phyloP scores from a whole-genome alignment of 192 early-diverging fungal species.

The Phycomyces blakesleeanus region DNA sequence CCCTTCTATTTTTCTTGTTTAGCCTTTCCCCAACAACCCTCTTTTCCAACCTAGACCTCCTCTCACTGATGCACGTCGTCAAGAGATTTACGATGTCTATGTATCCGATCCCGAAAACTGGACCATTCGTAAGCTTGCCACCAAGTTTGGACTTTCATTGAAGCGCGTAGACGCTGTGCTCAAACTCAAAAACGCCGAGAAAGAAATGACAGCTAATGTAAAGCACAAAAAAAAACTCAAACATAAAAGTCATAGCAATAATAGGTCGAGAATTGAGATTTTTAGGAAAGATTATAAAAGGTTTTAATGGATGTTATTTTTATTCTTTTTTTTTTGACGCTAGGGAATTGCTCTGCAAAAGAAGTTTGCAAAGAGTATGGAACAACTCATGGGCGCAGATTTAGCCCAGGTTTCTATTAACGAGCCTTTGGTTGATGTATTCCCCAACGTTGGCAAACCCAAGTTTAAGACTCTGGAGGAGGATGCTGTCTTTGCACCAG shows the following conservation, averaged over 20 bases:
- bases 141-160: slow-evolving; percentile 69
- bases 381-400: slow-evolving; percentile 68
- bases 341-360: slow-evolving; percentile 58
- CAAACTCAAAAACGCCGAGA: slow-evolving; percentile 77
- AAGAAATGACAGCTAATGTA: slow-evolving; percentile 67
- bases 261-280: too few species aligned
- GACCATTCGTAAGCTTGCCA: slow-evolving; percentile 71
- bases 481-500: slow-evolving; percentile 62
- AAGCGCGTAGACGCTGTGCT: slow-evolving; percentile 89
- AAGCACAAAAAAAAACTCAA: neutral
- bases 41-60: slow-evolving; percentile 77
- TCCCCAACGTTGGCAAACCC: slow-evolving; percentile 63
- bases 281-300: too few species aligned
- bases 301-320: too few species aligned
- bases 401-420: slow-evolving; percentile 22
- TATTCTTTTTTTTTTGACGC: neutral
- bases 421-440: slow-evolving; percentile 56
- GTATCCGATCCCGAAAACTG: slow-evolving; percentile 47
- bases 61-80: slow-evolving; percentile 59
- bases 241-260: too few species aligned
- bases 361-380: slow-evolving; percentile 79
- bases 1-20: slow-evolving; percentile 12
- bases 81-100: slow-evolving; percentile 72
- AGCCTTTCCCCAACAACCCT: slow-evolving; percentile 92
- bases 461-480: slow-evolving; percentile 82